phyloP scores from a whole-genome alignment of 345 rosid genomes.

The Zanthoxylum bungeanum region DNA sequence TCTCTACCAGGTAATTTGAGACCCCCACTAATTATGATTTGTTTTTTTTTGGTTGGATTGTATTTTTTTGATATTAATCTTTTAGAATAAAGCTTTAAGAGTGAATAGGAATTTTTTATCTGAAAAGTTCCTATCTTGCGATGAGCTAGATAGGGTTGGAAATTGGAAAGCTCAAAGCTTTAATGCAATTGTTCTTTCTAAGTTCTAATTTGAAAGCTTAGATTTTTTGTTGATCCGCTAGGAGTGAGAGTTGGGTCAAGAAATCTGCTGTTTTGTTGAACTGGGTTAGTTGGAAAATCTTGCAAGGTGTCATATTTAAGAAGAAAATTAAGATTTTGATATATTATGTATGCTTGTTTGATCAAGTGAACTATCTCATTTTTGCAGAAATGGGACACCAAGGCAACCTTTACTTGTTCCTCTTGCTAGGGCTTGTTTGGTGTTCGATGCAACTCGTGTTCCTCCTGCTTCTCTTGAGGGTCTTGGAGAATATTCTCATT shows the following conservation, averaged over 20 bases:
- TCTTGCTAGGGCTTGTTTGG: constrained; percentile 74
- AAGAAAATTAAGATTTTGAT: neutral
- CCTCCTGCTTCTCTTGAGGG: constrained; percentile 97
- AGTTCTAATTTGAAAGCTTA: neutral
- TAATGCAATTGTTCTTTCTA: neutral
- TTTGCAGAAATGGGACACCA: constrained; percentile 81
- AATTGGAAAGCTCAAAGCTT: neutral
- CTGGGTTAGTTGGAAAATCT: neutral
- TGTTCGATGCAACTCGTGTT: constrained; percentile 65
- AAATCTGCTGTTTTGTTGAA: neutral
- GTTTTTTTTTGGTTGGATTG: neutral
- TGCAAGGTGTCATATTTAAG: neutral
- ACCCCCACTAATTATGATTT: neutral
- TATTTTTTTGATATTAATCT: neutral
- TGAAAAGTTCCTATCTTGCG: neutral
- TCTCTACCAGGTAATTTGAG: constrained; percentile 56
- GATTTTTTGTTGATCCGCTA: neutral
- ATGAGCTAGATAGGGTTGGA: neutral
- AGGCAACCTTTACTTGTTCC: constrained; percentile 91
- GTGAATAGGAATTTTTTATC: neutral
- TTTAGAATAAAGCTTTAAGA: neutral
- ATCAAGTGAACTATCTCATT: constrained; percentile 9
- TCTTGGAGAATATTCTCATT: constrained; percentile 81
- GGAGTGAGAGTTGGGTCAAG: neutral
- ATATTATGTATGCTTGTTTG: neutral